Evolutionary conservation across 805 yeast species (phyloP).

Genomic region (Candida ulmi): DNA sequence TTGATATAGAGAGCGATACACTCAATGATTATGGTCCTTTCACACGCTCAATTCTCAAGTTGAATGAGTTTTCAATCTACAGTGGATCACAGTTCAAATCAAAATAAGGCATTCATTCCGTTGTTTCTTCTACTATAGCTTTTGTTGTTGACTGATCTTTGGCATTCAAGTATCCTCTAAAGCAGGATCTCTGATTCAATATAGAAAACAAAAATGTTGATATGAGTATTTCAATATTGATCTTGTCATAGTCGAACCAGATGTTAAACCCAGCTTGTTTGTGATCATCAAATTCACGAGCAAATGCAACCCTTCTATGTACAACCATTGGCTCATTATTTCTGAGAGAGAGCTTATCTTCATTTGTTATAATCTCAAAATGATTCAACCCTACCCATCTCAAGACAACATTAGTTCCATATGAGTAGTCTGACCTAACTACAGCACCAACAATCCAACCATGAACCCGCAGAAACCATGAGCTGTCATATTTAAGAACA

Average conservation of each 20-base stretch:
- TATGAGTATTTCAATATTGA: constrained; percentile 20
- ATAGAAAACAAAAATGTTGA: constrained; percentile 17
- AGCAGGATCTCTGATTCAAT: constrained; percentile 4
- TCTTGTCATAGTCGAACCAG: constrained; percentile 15
- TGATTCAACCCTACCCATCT: constrained; percentile 20
- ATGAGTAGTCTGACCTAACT: constrained; percentile 9
- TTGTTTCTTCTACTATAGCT: too few relatives aligned
- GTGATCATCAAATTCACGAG: constrained; percentile 10
- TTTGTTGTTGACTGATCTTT: too few relatives aligned
- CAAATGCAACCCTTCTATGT: constrained; percentile 16
- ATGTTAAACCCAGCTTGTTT: constrained; percentile 8
- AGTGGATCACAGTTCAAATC: constrained; percentile 16
- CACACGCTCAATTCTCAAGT: constrained; percentile 12
- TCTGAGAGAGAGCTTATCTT: not conserved
- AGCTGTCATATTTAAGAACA: constrained; percentile 8
- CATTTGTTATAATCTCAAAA: constrained; percentile 15
- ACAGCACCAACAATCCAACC: not conserved
- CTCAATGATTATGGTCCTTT: constrained; percentile 17
- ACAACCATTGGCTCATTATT: constrained; percentile 1
- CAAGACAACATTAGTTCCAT: constrained; percentile 12
- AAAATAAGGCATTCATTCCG: too few relatives aligned
- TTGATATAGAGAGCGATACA: constrained; percentile 15
- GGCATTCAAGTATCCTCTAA: constrained; percentile 7
- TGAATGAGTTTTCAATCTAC: constrained; percentile 13
- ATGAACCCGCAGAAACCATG: constrained; percentile 1